Evolutionary conservation across 2,329 filamentous ascomycete species (phyloP).

Genomic region (Cladosporium halotolerans): DNA sequence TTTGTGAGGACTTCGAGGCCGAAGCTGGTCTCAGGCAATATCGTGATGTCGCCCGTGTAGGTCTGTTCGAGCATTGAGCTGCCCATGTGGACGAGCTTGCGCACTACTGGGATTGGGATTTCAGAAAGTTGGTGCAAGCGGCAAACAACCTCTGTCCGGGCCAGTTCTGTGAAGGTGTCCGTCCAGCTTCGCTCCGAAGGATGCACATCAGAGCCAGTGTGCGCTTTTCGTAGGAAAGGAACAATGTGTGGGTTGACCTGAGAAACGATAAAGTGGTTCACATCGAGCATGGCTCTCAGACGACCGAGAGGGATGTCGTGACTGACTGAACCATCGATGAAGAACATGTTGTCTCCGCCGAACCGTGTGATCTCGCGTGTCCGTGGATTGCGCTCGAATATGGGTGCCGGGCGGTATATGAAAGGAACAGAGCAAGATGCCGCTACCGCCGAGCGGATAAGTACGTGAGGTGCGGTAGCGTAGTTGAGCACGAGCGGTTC

Average conservation of each 20-base stretch:
- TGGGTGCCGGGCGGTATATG: constrained; percentile 70
- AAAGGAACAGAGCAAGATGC: constrained; percentile 89
- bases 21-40: constrained; percentile 74
- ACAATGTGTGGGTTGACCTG: constrained; percentile 94
- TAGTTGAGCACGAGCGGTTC: constrained; percentile 66
- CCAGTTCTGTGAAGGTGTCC: neutral
- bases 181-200: constrained; percentile 2
- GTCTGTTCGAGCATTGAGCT: constrained; percentile 75
- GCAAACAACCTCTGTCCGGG: neutral
- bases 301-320: constrained; percentile 89
- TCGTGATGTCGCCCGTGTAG: constrained; percentile 93
- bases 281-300: constrained; percentile 91
- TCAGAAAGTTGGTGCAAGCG: constrained; percentile 3
- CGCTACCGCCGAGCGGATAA: constrained; percentile 95
- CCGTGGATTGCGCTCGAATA: constrained; percentile 77
- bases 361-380: constrained; percentile 57
- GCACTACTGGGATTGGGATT: neutral
- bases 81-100: constrained; percentile 6
- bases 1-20: constrained; percentile 75
- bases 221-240: constrained; percentile 73
- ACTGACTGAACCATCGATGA: constrained; percentile 92
- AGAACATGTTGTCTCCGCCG: constrained; percentile 69
- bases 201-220: neutral
- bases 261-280: constrained; percentile 96
- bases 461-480: constrained; percentile 84